Conservation (phyloP, 495 filamentous ascomycete species). For the Ascodesmis nigricans region DNA sequence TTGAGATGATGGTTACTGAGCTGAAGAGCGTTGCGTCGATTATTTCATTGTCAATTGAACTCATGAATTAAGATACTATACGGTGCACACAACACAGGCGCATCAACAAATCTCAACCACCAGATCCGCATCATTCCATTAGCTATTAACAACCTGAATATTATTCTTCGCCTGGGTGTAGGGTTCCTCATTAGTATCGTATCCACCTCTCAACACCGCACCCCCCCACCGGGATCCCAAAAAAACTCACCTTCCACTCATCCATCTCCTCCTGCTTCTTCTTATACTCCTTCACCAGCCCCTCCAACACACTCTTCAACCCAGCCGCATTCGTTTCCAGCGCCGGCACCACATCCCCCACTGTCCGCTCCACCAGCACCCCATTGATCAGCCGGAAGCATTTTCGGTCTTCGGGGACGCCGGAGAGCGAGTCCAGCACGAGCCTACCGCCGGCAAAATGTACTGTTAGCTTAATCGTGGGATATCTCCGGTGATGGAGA, state of each 20-base stretch:
- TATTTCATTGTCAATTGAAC: no score
- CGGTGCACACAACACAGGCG: no score
- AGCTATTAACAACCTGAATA: slow-evolving; percentile 56
- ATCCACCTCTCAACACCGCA: background rate
- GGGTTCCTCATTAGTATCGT: background rate
- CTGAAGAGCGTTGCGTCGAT: no score
- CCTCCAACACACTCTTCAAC: slow-evolving; percentile 85
- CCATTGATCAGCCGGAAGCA: slow-evolving; percentile 99
- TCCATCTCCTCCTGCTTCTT: slow-evolving; percentile 84
- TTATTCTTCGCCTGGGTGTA: slow-evolving; percentile 81
- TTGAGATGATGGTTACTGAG: no score
- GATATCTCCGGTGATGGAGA: no score
- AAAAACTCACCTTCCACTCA: slow-evolving; percentile 72
- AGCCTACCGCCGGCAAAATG: no score
- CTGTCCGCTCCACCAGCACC: slow-evolving; percentile 79
- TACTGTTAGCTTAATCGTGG: no score
- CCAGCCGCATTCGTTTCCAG: slow-evolving; percentile 89
- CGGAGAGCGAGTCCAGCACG: slow-evolving; percentile 79
- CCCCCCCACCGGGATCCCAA: slow-evolving; percentile 3
- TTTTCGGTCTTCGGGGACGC: slow-evolving; percentile 67
- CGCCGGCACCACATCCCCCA: slow-evolving; percentile 73
- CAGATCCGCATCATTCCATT: slow-evolving; percentile 4
- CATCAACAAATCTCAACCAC: no score
- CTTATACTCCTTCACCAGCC: slow-evolving; percentile 93
- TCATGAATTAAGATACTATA: no score